Base-by-base conservation (phyloP, 116 monocot genomes). In the Cymodocea nodosa region DNA sequence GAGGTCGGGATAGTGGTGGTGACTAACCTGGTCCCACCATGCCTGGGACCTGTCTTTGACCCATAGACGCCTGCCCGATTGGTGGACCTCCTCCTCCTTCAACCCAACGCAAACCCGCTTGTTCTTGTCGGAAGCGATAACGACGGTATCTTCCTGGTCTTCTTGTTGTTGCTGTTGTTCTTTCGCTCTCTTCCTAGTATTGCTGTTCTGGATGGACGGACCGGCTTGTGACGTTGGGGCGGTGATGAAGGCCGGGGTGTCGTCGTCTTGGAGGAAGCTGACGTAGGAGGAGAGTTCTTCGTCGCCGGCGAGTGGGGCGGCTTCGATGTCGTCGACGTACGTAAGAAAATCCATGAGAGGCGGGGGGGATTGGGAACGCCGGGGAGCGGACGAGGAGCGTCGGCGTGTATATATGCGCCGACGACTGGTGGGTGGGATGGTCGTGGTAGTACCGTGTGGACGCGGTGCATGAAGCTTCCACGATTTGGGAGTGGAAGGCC, bases 21-120 rank as follows among this genome's bases (percentile, higher is more conserved):
- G 49, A 44, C 51, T 51, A 15, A 49, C 20, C 8, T 13, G 19
- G 6, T 65, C n/a, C 65, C 65, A 65, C 65, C 65, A 65, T 4
- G 65, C 51, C 49, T 65, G 20, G 20, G 65, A 65, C 50, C 65
- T 40, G 50, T 65, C 23, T 23, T 44, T 65, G 14, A 65, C 65
- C 65, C 65, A 65, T 4, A 65, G 50, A 11, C 65, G 40, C 12
- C 65, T 17, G 22, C 24, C 39, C 9, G 62, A 37, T 36, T 62
- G 35, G 4, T 15, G 15, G 35, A n/a, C 19, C 15, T 39, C 44
- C 19, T 20, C 62, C 37, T 62, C 19, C 62, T 62, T 39, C 62
- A 19, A 35, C 35, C 37, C 30, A 5, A 62, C 35, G 22, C 56
- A 23, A 22, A 10, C 0, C 15, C 56, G 56, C 56, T 56, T 56